phyloP scores from a whole-genome alignment of 148 eudicot species.

The Cornus controversa region DNA sequence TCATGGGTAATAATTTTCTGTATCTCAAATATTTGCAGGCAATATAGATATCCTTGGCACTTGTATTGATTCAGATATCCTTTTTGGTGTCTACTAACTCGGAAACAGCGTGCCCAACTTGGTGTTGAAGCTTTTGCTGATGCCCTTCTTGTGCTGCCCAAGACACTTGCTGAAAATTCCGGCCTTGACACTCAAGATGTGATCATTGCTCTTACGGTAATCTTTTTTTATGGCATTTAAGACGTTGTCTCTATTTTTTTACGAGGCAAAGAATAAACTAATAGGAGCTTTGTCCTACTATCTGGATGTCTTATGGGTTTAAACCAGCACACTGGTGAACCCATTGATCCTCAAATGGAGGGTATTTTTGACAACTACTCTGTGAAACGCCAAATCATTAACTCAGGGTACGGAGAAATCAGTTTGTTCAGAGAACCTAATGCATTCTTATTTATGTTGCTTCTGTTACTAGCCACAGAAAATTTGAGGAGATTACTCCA shows the following conservation, averaged over 20 bases:
- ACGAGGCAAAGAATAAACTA: not conserved
- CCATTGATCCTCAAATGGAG: constrained; percentile 91
- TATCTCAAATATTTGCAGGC: not conserved
- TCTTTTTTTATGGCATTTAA: not conserved
- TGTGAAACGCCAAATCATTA: constrained; percentile 85
- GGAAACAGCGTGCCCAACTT: constrained; percentile 81
- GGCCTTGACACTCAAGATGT: constrained; percentile 95
- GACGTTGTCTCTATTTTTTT: not conserved
- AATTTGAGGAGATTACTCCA: not conserved
- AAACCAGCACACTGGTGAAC: constrained; percentile 80
- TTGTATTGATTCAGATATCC: not conserved
- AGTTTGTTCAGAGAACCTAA: not conserved
- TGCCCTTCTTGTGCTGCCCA: constrained; percentile 89
- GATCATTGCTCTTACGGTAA: constrained; percentile 77
- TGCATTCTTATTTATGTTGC: not conserved
- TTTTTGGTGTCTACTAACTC: constrained; percentile 13
- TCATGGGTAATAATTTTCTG: constrained; percentile 52
- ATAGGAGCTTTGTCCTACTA: not conserved
- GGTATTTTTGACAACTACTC: constrained; percentile 94
- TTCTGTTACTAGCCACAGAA: not conserved
- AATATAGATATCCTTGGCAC: not conserved
- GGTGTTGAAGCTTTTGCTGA: constrained; percentile 95
- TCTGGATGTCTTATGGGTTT: constrained; percentile 52
- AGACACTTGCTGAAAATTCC: constrained; percentile 92
- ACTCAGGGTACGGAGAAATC: constrained; percentile 69